These are phyloP conservation scores for Colletotrichum paranaense DNA, from an alignment of 2,329 filamentous ascomycete genomes.

Conservation along the genomic window DNA sequence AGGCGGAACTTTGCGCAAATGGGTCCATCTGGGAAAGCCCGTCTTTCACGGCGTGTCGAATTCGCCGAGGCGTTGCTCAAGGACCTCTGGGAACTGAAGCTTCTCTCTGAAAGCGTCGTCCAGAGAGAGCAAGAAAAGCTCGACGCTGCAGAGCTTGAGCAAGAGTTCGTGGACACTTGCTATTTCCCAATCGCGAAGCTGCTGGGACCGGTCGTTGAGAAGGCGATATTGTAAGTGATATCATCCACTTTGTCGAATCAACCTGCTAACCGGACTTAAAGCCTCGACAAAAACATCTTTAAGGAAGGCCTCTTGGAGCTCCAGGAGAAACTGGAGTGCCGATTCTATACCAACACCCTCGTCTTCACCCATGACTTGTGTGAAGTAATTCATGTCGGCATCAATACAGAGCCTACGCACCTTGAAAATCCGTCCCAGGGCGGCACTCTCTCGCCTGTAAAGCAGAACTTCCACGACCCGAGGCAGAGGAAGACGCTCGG, in stretches of 20 bases:
- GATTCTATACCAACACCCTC: constrained; percentile 69
- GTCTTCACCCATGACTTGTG: constrained; percentile 68
- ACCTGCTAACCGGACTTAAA: constrained; percentile 55
- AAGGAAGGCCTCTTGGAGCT: constrained; percentile 61
- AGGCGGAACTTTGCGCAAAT: constrained; percentile 95
- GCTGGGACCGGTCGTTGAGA: constrained; percentile 81
- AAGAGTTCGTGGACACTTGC: constrained; percentile 84
- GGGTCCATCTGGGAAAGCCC: constrained; percentile 83
- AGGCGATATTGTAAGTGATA: constrained; percentile 79
- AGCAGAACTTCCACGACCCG: constrained; percentile 71
- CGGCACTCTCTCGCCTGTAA: constrained; percentile 61
- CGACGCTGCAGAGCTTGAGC: constrained; percentile 79
- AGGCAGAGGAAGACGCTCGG: constrained; percentile 87
- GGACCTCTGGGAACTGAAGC: constrained; percentile 82
- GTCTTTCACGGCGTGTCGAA: constrained; percentile 84
- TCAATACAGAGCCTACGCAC: constrained; percentile 55
- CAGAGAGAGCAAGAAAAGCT: constrained; percentile 83
- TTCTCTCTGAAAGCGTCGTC: constrained; percentile 77
- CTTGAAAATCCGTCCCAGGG: constrained; percentile 42
- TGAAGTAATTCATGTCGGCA: constrained; percentile 63
- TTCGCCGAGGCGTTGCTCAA: constrained; percentile 82
- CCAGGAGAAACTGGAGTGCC: constrained; percentile 62
- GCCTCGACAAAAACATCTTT: constrained; percentile 74
- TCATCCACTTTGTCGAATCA: not conserved
- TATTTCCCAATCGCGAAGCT: constrained; percentile 90